A percentile compares a stretch with the other conserved stretches of the same genome.
phyloP scores from a whole-genome alignment of 2,329 filamentous ascomycete species.

The Penicillium olsonii region DNA sequence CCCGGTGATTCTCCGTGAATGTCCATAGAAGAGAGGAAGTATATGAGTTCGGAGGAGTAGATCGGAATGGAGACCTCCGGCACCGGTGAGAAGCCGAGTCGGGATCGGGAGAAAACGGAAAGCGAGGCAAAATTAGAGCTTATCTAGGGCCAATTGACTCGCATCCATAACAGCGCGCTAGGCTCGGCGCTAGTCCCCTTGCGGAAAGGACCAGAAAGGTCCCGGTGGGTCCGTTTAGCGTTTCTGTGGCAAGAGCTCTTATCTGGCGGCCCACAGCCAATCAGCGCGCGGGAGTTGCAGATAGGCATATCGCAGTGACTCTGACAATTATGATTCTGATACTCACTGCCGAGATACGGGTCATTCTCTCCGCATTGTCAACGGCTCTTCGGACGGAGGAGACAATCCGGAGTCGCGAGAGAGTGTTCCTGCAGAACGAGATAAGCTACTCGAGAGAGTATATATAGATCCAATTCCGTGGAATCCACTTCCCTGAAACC shows the following conservation, averaged over 20 bases:
- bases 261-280: constrained; percentile 14
- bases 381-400: too few species aligned
- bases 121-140: not conserved
- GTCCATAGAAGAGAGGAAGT: not conserved
- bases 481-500: constrained; percentile 1
- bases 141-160: constrained; percentile 13
- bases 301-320: not conserved
- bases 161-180: not conserved
- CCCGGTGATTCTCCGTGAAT: not conserved
- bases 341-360: not conserved
- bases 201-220: constrained; percentile 1
- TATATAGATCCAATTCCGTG: not conserved
- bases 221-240: constrained; percentile 5
- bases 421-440: constrained; percentile 2
- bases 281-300: not conserved
- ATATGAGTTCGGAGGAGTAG: not conserved
- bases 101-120: constrained; percentile 7
- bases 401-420: too few species aligned
- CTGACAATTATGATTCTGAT: not conserved
- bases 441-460: not conserved
- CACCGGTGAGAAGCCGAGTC: not conserved
- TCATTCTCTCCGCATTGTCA: not conserved
- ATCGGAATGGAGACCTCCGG: not conserved
- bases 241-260: constrained; percentile 11
- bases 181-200: not conserved